Percentiles rank a stretch among this genome's conserved stretches.
Evolutionary conservation across 2,329 filamentous ascomycete species (phyloP).

Genomic region (Fusarium xylarioides): DNA sequence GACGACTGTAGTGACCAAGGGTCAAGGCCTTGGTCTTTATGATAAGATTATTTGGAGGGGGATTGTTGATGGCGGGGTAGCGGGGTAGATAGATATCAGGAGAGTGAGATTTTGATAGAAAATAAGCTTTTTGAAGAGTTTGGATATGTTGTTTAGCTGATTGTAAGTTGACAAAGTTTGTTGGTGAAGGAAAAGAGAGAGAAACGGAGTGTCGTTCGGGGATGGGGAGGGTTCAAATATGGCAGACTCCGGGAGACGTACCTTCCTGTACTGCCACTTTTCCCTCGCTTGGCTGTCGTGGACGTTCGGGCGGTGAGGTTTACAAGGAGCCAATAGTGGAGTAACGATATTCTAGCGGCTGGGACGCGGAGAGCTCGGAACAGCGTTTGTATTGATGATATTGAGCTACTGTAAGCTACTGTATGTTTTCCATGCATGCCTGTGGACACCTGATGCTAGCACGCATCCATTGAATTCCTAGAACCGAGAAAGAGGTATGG

Average conservation of each 20-base stretch:
- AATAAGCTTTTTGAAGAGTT: constrained; percentile 9
- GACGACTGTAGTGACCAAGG: constrained; percentile 72
- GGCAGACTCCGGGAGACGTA: constrained; percentile 5
- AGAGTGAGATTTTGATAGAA: constrained; percentile 2
- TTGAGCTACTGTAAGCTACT: constrained; percentile 21
- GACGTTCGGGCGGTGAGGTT: constrained; percentile 35
- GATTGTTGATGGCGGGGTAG: constrained; percentile 39
- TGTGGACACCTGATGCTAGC: constrained; percentile 30
- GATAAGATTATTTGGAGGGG: constrained; percentile 38
- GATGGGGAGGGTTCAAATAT: constrained; percentile 38
- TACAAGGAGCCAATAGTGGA: constrained; percentile 38
- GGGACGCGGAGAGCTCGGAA: constrained; percentile 33
- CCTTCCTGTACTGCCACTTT: constrained; percentile 17
- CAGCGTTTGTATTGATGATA: not conserved
- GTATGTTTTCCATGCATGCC: constrained; percentile 21
- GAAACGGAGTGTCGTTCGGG: constrained; percentile 11
- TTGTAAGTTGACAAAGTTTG: constrained; percentile 17
- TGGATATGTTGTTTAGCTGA: constrained; percentile 1
- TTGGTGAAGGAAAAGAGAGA: constrained; percentile 24
- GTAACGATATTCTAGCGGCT: constrained; percentile 40
- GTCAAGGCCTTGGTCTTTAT: constrained; percentile 59
- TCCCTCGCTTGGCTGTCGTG: constrained; percentile 9
- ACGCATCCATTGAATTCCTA: not conserved
- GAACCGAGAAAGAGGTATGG: constrained; percentile 12
- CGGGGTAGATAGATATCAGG: constrained; percentile 31